Base-by-base conservation (phyloP, 805 yeast genomes). In the Lipomyces anomalus region DNA sequence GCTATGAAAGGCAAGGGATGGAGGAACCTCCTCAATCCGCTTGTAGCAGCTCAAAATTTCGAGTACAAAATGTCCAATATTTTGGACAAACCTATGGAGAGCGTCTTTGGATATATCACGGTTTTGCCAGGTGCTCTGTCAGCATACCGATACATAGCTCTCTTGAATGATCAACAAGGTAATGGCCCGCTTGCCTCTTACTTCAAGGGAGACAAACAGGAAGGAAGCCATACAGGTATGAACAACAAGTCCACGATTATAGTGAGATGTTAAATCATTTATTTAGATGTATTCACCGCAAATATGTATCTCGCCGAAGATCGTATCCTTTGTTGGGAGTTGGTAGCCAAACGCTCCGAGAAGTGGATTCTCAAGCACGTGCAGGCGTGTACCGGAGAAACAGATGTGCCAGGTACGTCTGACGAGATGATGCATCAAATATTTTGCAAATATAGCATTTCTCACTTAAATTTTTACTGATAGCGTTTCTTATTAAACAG, bases 221-320 rank as follows among this genome's bases (percentile, higher is more conserved):
- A 30, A 9, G 34, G 46, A 30, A 26, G 24, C 11, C n/a, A 23
- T n/a, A 38, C 47, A 9, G 30, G 30, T 26, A 26, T 9, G 30
- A n/a, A n/a, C n/a, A n/a, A n/a, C n/a, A n/a, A n/a, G 11, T 76
- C 22, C 75, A 73, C 53, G 75, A 76, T 16, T 69, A 74, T 30
- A 9, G 30, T 13, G 30, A 9, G 30, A 9, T 9, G 11, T 9
- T 9, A 9, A 9, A 13, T 26, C 11, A 13, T 13, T 26, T 69
- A 70, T 38, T 79, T 83, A 43, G 94, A 88, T 57, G 89, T 90
- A 43, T 90, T 90, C 58, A 86, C 90, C 34, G 95, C 96, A 3
- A 90, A 90, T 63, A 90, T 90, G 97, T 90, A 90, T 63, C 72
- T 90, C 48, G 97, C 97, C 1, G 97, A 90, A 67, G 97, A 90